Evolutionary conservation across 139 green algal species (phyloP), one percentile per base, ranked within the genome.

Genomic region (Chlamydomonas urium): DNA sequence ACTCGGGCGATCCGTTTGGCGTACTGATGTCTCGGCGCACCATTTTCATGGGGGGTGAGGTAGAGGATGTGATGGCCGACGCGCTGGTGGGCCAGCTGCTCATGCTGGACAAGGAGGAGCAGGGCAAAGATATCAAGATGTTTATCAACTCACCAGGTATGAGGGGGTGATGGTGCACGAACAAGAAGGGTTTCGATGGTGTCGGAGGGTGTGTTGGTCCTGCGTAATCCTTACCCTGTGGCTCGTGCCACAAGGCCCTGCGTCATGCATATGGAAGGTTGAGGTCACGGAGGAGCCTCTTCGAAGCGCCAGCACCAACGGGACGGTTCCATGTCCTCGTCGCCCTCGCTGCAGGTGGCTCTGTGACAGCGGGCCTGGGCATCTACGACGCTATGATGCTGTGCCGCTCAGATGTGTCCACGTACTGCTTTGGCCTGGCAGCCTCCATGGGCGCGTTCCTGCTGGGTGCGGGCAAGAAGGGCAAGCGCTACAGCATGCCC

Each of bases 391-490:
- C 92, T 34, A 98, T 99, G 93, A 87, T 92, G 69, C 83, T 94
- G 38, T 91, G 83, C 73, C 77, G 85, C 0, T 81, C 85, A 0
- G 87, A 93, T 58, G 81, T 97, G 2, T 81, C 77, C 23, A 99
- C 95, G 4, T 96, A 97, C 76, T 99, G 95, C 86, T 98, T 99
- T 75, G 95, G 95, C 34, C 83, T 99, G 48, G 95, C 95, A n/a
- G 96, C 96, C 0, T 98, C 94, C 50, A 99, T 99, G 96, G 96
- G 96, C 17, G 96, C 96, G 0, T 99, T 99, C 77, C 85, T 99
- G 48, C 86, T 99, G 74, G 85, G 90, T 24, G 91, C 94, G 0
- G 95, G 95, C 66, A 79, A 85, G 62, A 90, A 53, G 5, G 93
- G 93, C 71, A 97, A 98, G 86, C 85, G 95, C 28, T 89, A 93